Conservation (phyloP, 441 rosid genomes). For the Eutrema salsugineum region DNA sequence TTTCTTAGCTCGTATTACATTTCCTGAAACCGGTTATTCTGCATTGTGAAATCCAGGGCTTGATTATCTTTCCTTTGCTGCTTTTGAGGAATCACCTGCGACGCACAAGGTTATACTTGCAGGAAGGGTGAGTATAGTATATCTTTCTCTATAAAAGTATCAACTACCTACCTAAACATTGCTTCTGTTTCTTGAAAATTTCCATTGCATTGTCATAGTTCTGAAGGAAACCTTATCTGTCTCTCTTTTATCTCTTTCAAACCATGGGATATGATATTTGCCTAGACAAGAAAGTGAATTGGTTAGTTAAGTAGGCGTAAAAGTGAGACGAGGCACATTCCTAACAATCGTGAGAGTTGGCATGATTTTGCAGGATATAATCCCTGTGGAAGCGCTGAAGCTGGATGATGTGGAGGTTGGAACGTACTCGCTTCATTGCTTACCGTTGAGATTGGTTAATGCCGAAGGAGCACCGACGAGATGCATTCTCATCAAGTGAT, state of each 20-base stretch:
- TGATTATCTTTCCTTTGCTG: slow-evolving; percentile 63
- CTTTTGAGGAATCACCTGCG: slow-evolving; percentile 41
- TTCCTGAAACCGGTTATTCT: not conserved
- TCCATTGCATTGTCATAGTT: not conserved
- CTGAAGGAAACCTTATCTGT: not conserved
- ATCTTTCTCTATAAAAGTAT: not conserved
- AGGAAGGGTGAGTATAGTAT: slow-evolving; percentile 48
- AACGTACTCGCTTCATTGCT: slow-evolving; percentile 50
- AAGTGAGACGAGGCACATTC: not conserved
- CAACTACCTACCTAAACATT: not conserved
- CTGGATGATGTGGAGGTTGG: slow-evolving; percentile 57
- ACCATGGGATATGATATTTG: not conserved
- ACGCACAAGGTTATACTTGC: slow-evolving; percentile 46
- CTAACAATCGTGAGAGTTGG: not conserved
- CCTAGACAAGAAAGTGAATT: slow-evolving; percentile 4
- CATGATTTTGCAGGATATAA: slow-evolving; percentile 45
- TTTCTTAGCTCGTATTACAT: not conserved
- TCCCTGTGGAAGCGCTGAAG: slow-evolving; percentile 69
- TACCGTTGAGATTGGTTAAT: slow-evolving; percentile 57
- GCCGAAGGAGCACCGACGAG: slow-evolving; percentile 66
- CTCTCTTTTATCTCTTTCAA: not conserved
- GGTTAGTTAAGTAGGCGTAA: not conserved
- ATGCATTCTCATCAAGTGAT: slow-evolving; percentile 67
- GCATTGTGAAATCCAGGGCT: slow-evolving; percentile 36
- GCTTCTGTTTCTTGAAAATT: not conserved